These are phyloP conservation scores for Passiflora organensis DNA, from an alignment of 345 rosid genomes.

Conservation along the genomic window DNA sequence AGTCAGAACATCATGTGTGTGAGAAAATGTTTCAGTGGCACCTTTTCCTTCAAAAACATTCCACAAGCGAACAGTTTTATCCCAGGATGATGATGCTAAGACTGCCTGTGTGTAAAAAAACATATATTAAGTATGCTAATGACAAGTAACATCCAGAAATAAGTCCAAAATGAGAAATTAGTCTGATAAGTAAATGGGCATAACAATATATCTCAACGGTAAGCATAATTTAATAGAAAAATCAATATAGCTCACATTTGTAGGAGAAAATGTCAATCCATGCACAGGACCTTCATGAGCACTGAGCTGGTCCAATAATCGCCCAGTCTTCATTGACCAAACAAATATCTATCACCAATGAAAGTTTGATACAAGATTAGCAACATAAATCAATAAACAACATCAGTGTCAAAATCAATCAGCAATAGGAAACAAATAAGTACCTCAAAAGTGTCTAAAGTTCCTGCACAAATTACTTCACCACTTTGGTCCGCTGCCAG, in stretches of 20 bases:
- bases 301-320: conserved; percentile 81
- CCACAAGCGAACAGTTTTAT: conserved; percentile 87
- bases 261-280: conserved; percentile 82
- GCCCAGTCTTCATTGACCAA: conserved; percentile 99
- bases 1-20: conserved; percentile 87
- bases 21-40: conserved; percentile 74
- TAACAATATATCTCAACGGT: conserved; percentile 46
- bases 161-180: not conserved
- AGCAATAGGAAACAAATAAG: not conserved
- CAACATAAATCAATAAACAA: not conserved
- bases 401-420: not conserved
- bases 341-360: conserved; percentile 62
- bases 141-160: not conserved
- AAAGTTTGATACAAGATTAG: conserved; percentile 11
- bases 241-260: conserved; percentile 52
- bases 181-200: not conserved
- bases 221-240: not conserved
- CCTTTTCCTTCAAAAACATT: conserved; percentile 94
- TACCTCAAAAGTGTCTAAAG: conserved; percentile 95
- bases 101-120: conserved; percentile 34
- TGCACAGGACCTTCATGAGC: conserved; percentile 99
- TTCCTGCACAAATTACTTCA: conserved; percentile 96
- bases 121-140: not conserved
- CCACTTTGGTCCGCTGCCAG: conserved; percentile 90
- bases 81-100: conserved; percentile 98